A percentile compares a stretch with the other conserved stretches of the same genome.
phyloP scores from a whole-genome alignment of 2,329 filamentous ascomycete genomes.

The Fusarium pininemorale region DNA sequence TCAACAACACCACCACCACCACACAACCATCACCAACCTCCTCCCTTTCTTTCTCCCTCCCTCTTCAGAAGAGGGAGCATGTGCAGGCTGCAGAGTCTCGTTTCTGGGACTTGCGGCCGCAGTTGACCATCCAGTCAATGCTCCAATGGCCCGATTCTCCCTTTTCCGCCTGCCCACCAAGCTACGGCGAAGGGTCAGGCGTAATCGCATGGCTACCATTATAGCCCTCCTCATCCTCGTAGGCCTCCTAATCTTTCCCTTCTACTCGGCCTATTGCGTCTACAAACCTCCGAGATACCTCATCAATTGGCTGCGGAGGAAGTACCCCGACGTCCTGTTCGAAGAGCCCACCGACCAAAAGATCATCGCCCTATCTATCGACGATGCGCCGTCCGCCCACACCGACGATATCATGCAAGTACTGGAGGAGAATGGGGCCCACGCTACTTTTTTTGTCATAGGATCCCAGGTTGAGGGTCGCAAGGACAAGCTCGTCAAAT shows the following conservation, averaged over 20 bases:
- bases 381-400: slow-evolving; percentile 81
- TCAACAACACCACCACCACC: slow-evolving; percentile 14
- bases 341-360: slow-evolving; percentile 68
- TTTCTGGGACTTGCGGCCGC: slow-evolving; percentile 35
- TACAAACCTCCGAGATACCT: slow-evolving; percentile 83
- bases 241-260: slow-evolving; percentile 49
- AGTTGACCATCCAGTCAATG: slow-evolving; percentile 25
- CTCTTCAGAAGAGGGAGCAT: slow-evolving; percentile 31
- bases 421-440: slow-evolving; percentile 71
- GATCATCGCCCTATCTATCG: slow-evolving; percentile 83
- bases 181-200: slow-evolving; percentile 65
- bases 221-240: slow-evolving; percentile 51
- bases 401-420: slow-evolving; percentile 76
- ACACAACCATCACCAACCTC: slow-evolving; percentile 14
- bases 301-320: slow-evolving; percentile 74
- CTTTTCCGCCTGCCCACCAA: slow-evolving; percentile 65
- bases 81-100: slow-evolving; percentile 31
- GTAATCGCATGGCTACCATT: slow-evolving; percentile 67
- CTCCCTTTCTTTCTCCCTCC: neutral
- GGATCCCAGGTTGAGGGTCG: slow-evolving; percentile 74
- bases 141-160: slow-evolving; percentile 52
- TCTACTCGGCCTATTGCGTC: slow-evolving; percentile 69
- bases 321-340: slow-evolving; percentile 84
- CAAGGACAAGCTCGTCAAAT: slow-evolving; percentile 63
- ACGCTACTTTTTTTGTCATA: slow-evolving; percentile 90